Evolutionary conservation across 805 yeast species (phyloP), one percentile per base, ranked within the genome.

Genomic region (Pichia membranifaciens): DNA sequence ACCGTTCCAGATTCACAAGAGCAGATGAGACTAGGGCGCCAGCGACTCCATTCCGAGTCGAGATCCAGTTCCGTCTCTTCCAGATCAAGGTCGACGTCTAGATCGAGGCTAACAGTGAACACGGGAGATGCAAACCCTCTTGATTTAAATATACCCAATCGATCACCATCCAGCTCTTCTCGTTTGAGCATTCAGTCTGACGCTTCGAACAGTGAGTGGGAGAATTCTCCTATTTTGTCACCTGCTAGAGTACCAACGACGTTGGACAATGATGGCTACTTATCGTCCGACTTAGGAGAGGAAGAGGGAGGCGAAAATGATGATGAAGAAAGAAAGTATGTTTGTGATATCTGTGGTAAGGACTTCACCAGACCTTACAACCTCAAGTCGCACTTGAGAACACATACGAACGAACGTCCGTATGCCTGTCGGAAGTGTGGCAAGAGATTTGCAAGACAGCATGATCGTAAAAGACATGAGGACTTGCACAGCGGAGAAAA

Each of bases 311-410:
- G 12, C 12, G 40, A 70, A 76, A 41, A 76, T 76, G 58, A 65
- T 86, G 21, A 76, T 75, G 58, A 65, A 86, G 23, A 70, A 82
- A 77, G 86, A 22, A 73, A 79, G 8, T 86, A 78, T 64, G 84
- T 84, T 2, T 91, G 98, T 64, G 81, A 82, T 49, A 66, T 86
- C 38, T 91, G 99, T 66, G 89, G 81, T 36, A 89, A 88, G 65
- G 70, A 82, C 42, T 91, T 91, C 62, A 91, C 98, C 2, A 70
- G 98, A 47, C 96, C 96, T 0, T 93, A 93, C 64, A 93, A 93
- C 61, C 71, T 91, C 54, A 87, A 91, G 56, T 87, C 96, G 0
- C 99, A 91, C 66, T 69, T 86, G 59, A 72, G 96, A 49, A 91
- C 98, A 0, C 99, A 87, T 62, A 85, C 95, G 0, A 84, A 84